Evolutionary conservation across 108 stramenopile genomes (phyloP).

Genomic region (Licmophora abbreviata): DNA sequence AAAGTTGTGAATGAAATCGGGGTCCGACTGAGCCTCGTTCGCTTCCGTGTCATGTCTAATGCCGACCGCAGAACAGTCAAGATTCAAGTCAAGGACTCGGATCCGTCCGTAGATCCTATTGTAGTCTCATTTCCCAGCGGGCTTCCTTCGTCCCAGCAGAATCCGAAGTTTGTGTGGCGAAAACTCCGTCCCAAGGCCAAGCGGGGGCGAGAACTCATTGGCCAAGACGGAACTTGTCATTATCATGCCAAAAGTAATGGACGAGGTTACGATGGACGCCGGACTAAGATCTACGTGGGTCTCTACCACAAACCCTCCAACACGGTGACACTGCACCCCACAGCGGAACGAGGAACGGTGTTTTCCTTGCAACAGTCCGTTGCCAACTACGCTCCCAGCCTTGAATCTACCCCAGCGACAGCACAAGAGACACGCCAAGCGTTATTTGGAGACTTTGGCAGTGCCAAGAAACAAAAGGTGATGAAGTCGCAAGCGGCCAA

Average conservation of each 20-base stretch:
- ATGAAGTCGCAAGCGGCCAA: constrained; percentile 70
- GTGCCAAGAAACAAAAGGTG: constrained; percentile 72
- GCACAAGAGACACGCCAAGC: constrained; percentile 23
- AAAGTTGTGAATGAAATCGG: too few relatives aligned
- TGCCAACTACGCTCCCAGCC: constrained; percentile 31
- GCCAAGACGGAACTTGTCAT: constrained; percentile 33
- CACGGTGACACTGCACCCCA: constrained; percentile 35
- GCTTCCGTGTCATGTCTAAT: too few relatives aligned
- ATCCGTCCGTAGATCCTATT: too few relatives aligned
- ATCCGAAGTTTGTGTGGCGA: constrained; percentile 25
- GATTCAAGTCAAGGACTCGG: too few relatives aligned
- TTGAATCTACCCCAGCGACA: constrained; percentile 13
- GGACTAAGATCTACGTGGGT: constrained; percentile 59
- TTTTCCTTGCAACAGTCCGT: constrained; percentile 64
- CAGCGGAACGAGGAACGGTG: constrained; percentile 55
- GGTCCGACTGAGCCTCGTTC: too few relatives aligned
- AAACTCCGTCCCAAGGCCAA: constrained; percentile 19
- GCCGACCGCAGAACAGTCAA: too few relatives aligned
- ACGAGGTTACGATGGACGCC: constrained; percentile 49
- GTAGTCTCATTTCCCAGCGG: constrained; percentile 77
- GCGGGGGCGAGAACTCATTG: constrained; percentile 21
- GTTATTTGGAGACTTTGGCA: constrained; percentile 75
- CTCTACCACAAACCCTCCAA: constrained; percentile 47
- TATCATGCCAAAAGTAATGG: constrained; percentile 30
- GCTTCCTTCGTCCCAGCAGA: constrained; percentile 31